Conservation (phyloP, 2,329 filamentous ascomycete species). For the Raffaelea ambrosiae region DNA sequence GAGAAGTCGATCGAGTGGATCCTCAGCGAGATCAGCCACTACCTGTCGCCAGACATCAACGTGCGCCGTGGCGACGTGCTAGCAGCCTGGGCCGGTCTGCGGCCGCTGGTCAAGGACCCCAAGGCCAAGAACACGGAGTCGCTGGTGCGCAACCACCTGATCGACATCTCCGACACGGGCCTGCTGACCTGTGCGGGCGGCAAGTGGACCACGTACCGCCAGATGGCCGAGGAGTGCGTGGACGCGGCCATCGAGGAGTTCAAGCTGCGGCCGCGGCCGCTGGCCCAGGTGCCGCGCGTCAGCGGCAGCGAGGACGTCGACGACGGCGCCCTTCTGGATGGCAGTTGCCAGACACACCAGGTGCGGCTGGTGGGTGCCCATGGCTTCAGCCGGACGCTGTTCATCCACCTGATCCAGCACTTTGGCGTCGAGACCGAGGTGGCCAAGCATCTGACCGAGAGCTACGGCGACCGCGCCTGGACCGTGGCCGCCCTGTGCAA, state of each 20-base stretch:
- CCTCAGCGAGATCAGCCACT: constrained; percentile 66
- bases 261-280: constrained; percentile 38
- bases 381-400: constrained; percentile 74
- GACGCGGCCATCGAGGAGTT: constrained; percentile 67
- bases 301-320: constrained; percentile 59
- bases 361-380: constrained; percentile 70
- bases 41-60: constrained; percentile 66
- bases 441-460: constrained; percentile 76
- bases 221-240: constrained; percentile 81
- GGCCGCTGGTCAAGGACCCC: constrained; percentile 71
- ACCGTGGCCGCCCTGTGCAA: constrained; percentile 73
- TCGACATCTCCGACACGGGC: constrained; percentile 65
- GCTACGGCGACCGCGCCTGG: constrained; percentile 91
- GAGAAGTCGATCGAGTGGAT: constrained; percentile 79
- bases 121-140: constrained; percentile 76
- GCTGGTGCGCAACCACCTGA: constrained; percentile 72
- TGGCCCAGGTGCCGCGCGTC: constrained; percentile 48
- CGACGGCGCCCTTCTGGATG: constrained; percentile 63
- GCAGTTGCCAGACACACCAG: constrained; percentile 64
- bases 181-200: constrained; percentile 74
- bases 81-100: constrained; percentile 70
- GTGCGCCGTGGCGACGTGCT: constrained; percentile 69
- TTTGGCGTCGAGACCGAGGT: constrained; percentile 89
- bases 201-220: constrained; percentile 84
- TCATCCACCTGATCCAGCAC: constrained; percentile 92